Conservation (phyloP, 345 rosid genomes). For the Eucalyptus albens region DNA sequence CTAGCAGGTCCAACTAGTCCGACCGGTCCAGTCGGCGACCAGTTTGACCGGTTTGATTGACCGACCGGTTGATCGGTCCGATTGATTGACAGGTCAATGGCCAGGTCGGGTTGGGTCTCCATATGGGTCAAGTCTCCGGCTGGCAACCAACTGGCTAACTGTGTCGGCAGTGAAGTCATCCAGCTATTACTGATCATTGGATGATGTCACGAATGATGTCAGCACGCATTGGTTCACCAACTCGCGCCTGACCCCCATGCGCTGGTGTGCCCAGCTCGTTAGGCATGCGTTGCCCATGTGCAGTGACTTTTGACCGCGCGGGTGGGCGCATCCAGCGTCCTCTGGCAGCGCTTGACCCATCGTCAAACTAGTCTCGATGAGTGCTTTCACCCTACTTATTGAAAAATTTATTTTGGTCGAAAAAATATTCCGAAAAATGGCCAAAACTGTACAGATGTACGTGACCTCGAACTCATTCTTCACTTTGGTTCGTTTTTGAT, state of each 20-base stretch:
- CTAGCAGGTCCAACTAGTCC: rapidly evolving
- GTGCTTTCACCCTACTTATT: too few species aligned
- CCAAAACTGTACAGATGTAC: too few species aligned
- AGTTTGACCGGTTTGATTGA: too few species aligned
- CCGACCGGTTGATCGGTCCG: too few species aligned
- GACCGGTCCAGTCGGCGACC: rapidly evolving
- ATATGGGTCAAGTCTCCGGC: rapidly evolving
- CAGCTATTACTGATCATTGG: rapidly evolving
- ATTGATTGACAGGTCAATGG: too few species aligned
- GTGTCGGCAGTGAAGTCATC: rapidly evolving
- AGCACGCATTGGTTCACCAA: rapidly evolving
- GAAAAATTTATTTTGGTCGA: too few species aligned
- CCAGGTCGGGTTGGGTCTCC: rapidly evolving
- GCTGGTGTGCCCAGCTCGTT: rapidly evolving
- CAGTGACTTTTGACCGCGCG: rapidly evolving
- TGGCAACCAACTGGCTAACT: rapidly evolving
- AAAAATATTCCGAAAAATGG: too few species aligned
- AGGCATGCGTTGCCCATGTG: rapidly evolving
- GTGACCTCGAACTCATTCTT: rapidly evolving
- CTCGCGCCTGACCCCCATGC: rapidly evolving
- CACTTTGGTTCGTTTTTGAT: rapidly evolving
- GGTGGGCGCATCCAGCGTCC: rapidly evolving
- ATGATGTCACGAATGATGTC: too few species aligned
- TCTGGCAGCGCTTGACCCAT: rapidly evolving
- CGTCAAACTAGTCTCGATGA: too few species aligned